A percentile compares a stretch with the other conserved stretches of the same genome.
Evolutionary conservation across 805 yeast species (phyloP).

Genomic region (Barnettozyma siamensis): DNA sequence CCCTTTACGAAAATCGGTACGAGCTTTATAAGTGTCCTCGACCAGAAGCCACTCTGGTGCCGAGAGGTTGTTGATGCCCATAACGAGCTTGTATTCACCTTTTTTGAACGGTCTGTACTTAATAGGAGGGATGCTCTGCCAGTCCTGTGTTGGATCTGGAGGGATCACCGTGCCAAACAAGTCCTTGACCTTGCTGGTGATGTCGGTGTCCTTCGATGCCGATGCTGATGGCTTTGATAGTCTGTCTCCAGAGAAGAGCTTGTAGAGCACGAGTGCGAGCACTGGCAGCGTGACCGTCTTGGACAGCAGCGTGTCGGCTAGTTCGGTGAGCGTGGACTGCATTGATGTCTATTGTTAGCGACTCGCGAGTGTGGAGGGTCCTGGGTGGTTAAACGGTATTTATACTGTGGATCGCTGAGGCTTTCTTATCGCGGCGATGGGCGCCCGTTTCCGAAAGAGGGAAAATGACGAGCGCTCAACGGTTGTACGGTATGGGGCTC

Average conservation of each 20-base stretch:
- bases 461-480: not conserved
- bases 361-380: too few relatives aligned
- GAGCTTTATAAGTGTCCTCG: slow-evolving; percentile 51
- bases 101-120: slow-evolving; percentile 56
- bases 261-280: slow-evolving; percentile 1
- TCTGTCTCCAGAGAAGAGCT: not conserved
- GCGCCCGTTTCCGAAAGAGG: not conserved
- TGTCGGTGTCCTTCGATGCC: not conserved
- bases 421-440: not conserved
- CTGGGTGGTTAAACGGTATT: not conserved
- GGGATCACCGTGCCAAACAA: slow-evolving; percentile 12
- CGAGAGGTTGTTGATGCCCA: slow-evolving; percentile 49
- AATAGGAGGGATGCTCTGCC: slow-evolving; percentile 38
- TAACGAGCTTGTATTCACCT: slow-evolving; percentile 53
- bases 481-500: too few relatives aligned
- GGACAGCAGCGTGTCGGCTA: slow-evolving; percentile 3
- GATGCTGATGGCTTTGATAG: not conserved
- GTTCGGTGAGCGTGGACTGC: not conserved
- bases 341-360: too few relatives aligned
- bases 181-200: not conserved
- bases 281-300: slow-evolving; percentile 7
- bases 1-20: slow-evolving; percentile 35
- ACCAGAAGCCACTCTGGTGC: slow-evolving; percentile 54
- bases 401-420: not conserved
- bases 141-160: slow-evolving; percentile 36